Evolutionary conservation across 139 green algal species (phyloP), one percentile per base, ranked within the genome.

Genomic region (Pleodorina starrii): DNA sequence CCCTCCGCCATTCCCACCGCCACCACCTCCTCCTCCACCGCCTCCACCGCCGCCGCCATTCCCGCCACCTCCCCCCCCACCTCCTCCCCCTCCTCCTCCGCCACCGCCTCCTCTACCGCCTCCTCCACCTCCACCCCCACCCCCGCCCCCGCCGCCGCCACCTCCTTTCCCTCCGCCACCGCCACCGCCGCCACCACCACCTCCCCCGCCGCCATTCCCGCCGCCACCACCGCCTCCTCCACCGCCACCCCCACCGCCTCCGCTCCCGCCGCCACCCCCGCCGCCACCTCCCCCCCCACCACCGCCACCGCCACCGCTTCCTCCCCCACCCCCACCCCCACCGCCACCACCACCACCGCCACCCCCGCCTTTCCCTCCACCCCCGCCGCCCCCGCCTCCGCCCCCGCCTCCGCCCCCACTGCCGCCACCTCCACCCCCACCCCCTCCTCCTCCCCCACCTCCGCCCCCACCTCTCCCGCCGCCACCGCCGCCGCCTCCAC

Each of bases 161-260:
- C 74, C 73, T 42, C 74, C 74, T 40, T 38, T 38, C 43, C 74
- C 43, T 7, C 74, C 74, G 10, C 74, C 74, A 21, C 74, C 74
- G 11, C 73, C 73, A 19, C 12, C 17, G 29, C 72, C 72, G 23
- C 72, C 72, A 3, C 72, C 72, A 14, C 72, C 72, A 1, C 72
- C 72, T 19, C 72, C 72, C n/a, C 72, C 72, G 11, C 72, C 72
- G 2, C 72, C 72, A 2, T 35, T 35, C 23, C 72, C 72, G 23
- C 72, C 72, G 6, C 66, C 66, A 1, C 66, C 66, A 10, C 72
- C 72, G 0, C 23, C 12, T 10, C 72, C 72, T 19, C 72, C 72
- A n/a, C 72, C 38, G 5, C 72, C 72, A 5, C 72, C 72, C 2
- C 72, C 72, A 0, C 72, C 72, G 7, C 72, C 72, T 32, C 72